Evolutionary conservation across 2,329 filamentous ascomycete species (phyloP).

Genomic region (Metarhizium robertsii): DNA sequence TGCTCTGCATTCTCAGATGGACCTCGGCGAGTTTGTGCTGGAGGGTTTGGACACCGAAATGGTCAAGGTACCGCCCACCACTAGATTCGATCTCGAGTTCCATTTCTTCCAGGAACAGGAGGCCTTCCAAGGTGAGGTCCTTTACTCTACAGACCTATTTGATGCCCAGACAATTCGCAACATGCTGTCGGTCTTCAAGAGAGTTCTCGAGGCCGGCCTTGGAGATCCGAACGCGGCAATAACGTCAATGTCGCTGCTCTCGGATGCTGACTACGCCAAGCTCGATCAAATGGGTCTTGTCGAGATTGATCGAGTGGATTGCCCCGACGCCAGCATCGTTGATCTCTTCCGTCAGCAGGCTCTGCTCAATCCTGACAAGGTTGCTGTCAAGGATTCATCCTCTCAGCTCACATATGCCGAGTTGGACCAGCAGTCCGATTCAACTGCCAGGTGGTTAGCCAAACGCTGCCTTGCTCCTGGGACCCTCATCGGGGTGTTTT

Average conservation of each 20-base stretch:
- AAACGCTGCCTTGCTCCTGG: no score
- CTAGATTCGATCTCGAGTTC: no score
- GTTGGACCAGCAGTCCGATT: no score
- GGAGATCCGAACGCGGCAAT: conserved; percentile 4
- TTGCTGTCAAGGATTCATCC: no score
- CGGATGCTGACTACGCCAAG: background rate
- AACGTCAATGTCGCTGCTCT: background rate
- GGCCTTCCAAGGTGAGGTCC: conserved; percentile 1
- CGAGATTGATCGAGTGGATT: conserved; percentile 8
- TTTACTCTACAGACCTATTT: conserved; percentile 15
- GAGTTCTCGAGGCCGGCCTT: conserved; percentile 11
- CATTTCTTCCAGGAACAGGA: no score
- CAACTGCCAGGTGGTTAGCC: no score
- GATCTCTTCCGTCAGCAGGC: conserved; percentile 16
- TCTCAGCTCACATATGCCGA: no score
- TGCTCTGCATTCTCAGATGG: conserved; percentile 13
- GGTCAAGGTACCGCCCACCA: background rate
- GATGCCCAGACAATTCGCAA: conserved; percentile 11
- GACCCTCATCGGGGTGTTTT: no score
- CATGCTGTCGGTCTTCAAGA: conserved; percentile 9
- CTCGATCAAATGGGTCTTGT: conserved; percentile 12
- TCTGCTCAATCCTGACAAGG: no score
- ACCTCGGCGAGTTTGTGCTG: conserved; percentile 10
- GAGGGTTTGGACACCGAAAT: conserved; percentile 10
- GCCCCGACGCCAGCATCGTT: conserved; percentile 12